Base-by-base conservation (phyloP, 2,329 filamentous ascomycete species). In the Botryosphaeria dothidea region DNA sequence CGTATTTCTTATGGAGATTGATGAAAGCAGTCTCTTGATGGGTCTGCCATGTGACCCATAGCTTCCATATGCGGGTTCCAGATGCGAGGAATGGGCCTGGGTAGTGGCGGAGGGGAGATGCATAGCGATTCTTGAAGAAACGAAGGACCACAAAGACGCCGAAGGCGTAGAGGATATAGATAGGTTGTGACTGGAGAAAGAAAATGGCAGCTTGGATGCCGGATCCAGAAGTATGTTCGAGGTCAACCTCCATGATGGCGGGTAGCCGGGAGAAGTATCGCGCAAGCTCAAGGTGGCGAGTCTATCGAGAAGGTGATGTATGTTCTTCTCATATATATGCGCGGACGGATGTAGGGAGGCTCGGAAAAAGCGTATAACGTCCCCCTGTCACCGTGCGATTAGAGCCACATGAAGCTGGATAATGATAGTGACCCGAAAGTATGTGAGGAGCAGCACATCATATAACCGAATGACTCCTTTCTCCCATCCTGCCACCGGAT, bases 1-100 rank as follows among this genome's bases (percentile, higher is more conserved):
- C 92, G 48, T 90, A 81, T 71, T 88, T 88, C 80, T 89, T 84
- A 77, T 96, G 92, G 3, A 86, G 80, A 52, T 87, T 76, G 70
- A 94, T 83, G 29, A 93, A 75, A 15, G 72, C 74, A 75, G 69
- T 25, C 75, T 81, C 2, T 91, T 91, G 2, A 84, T 83, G 3
- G 92, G 86, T 65, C 17, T 72, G 75, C 66, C 79, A 75, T 67
- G 78, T 78, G 65, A 95, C 76, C 21, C 95, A 83, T 92, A 93
- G 77, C 70, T 92, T 91, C 29, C 87, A 86, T 74, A 93, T 90
- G 23, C 61, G 61, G 21, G 61, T 64, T 7, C 61, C 61, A 8
- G 81, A 81, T 2, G 86, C 86, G 0, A 84, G 81, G 67, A 88
- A 86, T 0, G 88, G 87, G 0, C 84, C 83, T 0, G 88, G 87